These are phyloP conservation scores for Fusarium pseudoanthophilum DNA, from an alignment of 2,329 filamentous ascomycete species.

Conservation along the genomic window DNA sequence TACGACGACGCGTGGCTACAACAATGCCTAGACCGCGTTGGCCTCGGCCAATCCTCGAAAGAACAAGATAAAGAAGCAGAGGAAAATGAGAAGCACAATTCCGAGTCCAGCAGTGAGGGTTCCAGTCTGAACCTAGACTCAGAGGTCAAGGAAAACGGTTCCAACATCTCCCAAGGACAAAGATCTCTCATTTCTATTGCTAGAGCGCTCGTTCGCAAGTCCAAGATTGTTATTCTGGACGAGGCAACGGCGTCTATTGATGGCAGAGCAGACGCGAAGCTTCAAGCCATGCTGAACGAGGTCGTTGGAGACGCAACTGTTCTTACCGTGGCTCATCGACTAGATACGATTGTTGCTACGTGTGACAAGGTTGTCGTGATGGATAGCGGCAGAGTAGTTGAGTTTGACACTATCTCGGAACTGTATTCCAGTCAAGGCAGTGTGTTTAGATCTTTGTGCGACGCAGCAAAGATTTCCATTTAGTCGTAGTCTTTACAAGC, in stretches of 20 bases:
- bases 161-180: conserved; percentile 27
- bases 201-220: conserved; percentile 11
- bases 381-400: conserved; percentile 30
- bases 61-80: not conserved
- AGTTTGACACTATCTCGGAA: conserved; percentile 20
- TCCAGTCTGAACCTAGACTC: conserved; percentile 8
- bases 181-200: conserved; percentile 23
- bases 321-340: conserved; percentile 34
- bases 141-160: conserved; percentile 25
- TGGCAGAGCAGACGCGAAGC: conserved; percentile 20
- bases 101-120: not conserved
- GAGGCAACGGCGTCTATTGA: conserved; percentile 26
- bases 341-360: conserved; percentile 37
- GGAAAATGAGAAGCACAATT: not conserved
- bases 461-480: conserved; percentile 18
- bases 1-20: conserved; percentile 18
- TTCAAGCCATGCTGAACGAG: conserved; percentile 21
- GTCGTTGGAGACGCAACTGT: conserved; percentile 30
- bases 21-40: conserved; percentile 14
- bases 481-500: not conserved
- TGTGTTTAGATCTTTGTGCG: conserved; percentile 22
- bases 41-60: not conserved
- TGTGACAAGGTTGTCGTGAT: conserved; percentile 34
- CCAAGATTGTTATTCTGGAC: conserved; percentile 21
- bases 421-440: conserved; percentile 2